Evolutionary conservation across 805 yeast genomes (phyloP).

Genomic region (Metschnikowia baotianmanensis): DNA sequence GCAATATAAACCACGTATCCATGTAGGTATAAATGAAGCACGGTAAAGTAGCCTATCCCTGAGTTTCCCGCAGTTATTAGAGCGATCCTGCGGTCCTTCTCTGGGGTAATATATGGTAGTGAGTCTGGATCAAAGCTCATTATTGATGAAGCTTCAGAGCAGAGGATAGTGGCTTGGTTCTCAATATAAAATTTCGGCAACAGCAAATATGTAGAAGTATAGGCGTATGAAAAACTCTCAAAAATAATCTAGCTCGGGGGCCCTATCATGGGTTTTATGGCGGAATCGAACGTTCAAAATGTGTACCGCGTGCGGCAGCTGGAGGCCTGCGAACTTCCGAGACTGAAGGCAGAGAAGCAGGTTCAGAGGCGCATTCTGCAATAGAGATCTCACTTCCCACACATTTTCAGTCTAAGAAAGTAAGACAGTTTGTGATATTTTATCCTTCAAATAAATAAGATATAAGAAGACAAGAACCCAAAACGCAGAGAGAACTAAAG

Average conservation of each 20-base stretch:
- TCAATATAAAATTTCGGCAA: not conserved
- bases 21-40: constrained; percentile 71
- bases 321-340: constrained; percentile 6
- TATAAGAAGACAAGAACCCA: too few relatives aligned
- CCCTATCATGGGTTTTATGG: constrained; percentile 1
- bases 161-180: not conserved
- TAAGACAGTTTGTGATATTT: too few relatives aligned
- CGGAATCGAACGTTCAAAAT: not conserved
- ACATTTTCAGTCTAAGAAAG: too few relatives aligned
- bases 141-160: not conserved
- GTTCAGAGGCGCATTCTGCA: not conserved
- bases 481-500: too few relatives aligned
- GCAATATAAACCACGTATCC: constrained; percentile 76
- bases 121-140: constrained; percentile 16
- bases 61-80: constrained; percentile 79
- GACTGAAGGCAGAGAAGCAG: not conserved
- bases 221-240: too few relatives aligned
- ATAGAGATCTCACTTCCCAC: not conserved
- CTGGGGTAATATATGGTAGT: constrained; percentile 63
- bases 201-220: too few relatives aligned
- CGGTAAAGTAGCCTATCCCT: constrained; percentile 79
- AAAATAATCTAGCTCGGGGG: too few relatives aligned
- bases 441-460: too few relatives aligned
- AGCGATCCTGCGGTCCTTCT: constrained; percentile 55
- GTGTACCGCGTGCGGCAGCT: constrained; percentile 7